phyloP scores from a whole-genome alignment of 495 filamentous ascomycete genomes.

The Venustampulla echinocandica region DNA sequence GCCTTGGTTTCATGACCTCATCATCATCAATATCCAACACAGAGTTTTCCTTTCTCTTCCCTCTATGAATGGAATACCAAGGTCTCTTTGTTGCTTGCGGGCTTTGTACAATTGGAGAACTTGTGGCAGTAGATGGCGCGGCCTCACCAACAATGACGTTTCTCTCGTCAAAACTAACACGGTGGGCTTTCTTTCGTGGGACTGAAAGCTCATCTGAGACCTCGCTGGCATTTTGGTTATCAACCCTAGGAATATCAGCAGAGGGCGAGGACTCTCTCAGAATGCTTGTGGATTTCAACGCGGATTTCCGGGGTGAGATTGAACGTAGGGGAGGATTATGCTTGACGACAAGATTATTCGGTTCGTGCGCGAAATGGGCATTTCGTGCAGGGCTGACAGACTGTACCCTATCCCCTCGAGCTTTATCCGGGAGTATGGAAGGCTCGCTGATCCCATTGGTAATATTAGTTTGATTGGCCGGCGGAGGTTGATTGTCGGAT shows the following conservation, averaged over 20 bases:
- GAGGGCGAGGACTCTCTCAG: conserved; percentile 12
- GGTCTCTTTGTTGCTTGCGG: conserved; percentile 34
- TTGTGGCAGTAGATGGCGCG: conserved; percentile 41
- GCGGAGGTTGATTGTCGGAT: conserved; percentile 22
- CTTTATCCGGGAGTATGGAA: conserved; percentile 5
- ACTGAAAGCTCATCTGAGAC: conserved; percentile 50
- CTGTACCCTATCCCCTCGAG: conserved; percentile 26
- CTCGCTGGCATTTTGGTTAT: conserved; percentile 44
- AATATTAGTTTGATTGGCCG: conserved; percentile 8
- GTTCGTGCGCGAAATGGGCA: conserved; percentile 58
- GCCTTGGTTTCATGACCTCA: conserved; percentile 62
- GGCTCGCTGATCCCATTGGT: background rate
- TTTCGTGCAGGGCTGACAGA: conserved; percentile 58
- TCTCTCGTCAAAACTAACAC: conserved; percentile 83
- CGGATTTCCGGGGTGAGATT: conserved; percentile 78
- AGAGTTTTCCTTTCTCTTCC: conserved; percentile 37
- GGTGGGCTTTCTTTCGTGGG: conserved; percentile 55
- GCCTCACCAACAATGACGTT: conserved; percentile 50
- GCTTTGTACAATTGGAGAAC: conserved; percentile 39
- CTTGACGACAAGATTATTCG: conserved; percentile 45
- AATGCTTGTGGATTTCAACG: conserved; percentile 51
- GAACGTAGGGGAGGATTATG: conserved; percentile 76
- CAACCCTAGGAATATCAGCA: background rate
- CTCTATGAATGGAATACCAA: conserved; percentile 45
- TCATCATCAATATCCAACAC: conserved; percentile 44